Base-by-base conservation (phyloP, 2,329 filamentous ascomycete genomes). In the Sphaerostilbella broomeana region DNA sequence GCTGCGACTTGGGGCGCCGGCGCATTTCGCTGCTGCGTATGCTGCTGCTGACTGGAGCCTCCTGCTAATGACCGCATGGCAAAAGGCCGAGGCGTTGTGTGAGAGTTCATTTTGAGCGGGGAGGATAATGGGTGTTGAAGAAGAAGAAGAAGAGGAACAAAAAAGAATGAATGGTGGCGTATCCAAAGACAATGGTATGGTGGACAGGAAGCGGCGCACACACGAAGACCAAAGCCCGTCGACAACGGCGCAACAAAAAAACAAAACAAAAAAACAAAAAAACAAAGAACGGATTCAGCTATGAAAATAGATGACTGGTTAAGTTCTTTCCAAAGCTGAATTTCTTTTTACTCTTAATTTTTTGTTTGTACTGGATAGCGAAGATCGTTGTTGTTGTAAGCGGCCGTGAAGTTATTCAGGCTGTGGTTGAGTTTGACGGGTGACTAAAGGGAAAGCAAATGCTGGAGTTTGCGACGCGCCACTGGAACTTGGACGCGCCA, bases 61-160 rank as follows among this genome's bases (percentile, higher is more conserved):
- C 51, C 54, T 20, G 51, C 57, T 44, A 62, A 47, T 35, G 61
- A 59, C 26, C 62, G 59, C 34, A 54, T 47, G 8, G 59, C 53
- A 44, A 63, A 64, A 6, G 56, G 53, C 22, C 62, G 58, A 42
- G 62, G 60, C 31, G 62, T 65, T 42, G 56, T 40, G 48, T 65
- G 62, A 19, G 59, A 44, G 45, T 64, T 64, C 61, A 65, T 64
- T 20, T 28, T 28, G 40, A 29, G 33, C 36, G 17, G 22, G 17
- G 15, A n/a, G 15, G 11, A 12, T 6, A 15, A 35, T n/a, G n/a
- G n/a, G n/a, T n/a, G 2, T 8, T 12, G 7, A 18, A 17, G 21
- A 25, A 18, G n/a, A 16, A 32, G 33, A 21, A 5, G 22, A 12
- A 8, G 15, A 15, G 17, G 12, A 16, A 33, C 32, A 31, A 12